Base-by-base conservation (phyloP, 345 rosid species). In the Dipteronia dyeriana region DNA sequence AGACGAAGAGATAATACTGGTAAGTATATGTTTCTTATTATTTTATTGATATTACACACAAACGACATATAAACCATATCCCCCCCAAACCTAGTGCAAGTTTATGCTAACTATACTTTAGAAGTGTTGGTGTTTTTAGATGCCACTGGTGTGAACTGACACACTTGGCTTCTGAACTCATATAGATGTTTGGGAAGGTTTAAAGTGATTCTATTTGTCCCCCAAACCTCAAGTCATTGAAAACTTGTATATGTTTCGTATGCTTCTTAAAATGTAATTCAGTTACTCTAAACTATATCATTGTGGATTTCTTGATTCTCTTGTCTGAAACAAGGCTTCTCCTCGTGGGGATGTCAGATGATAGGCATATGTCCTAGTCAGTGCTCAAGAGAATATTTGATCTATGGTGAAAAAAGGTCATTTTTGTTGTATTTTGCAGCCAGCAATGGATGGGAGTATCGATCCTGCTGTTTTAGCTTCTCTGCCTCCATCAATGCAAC, bases 401-500 rank as follows among this genome's bases (percentile, higher is more conserved):
- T 7, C 43, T 14, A 9, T 22, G 63, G 5, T 41, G n/a, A 11
- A 26, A 22, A 4, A 57, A 14, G 17, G 22, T 54, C 41, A 0
- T 71, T 7, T 10, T 23, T 68, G 23, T 77, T 78, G 51, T 53
- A 66, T 79, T 74, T 79, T 78, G 78, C 84, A 89, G 92, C 90
- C 90, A 66, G 85, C 72, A 43, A 47, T 82, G 54, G 76, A 38
- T 64, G 82, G 83, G 22, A 81, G 69, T 75, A 80, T 86, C 69
- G 87, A 86, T 78, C 87, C 85, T n/a, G 77, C 82, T 72, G 82
- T 86, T 63, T 82, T 86, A 69, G 89, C 89, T 29, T 80, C 89
- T 71, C 75, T 86, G 77, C 89, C 89, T 54, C 89, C 85, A 49
- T 86, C 89, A 72, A 82, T 86, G 87, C 89, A 86, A 75, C 85